Base-by-base conservation (phyloP, 1,284 basidiomycete species). In the Sporisorium scitamineum region DNA sequence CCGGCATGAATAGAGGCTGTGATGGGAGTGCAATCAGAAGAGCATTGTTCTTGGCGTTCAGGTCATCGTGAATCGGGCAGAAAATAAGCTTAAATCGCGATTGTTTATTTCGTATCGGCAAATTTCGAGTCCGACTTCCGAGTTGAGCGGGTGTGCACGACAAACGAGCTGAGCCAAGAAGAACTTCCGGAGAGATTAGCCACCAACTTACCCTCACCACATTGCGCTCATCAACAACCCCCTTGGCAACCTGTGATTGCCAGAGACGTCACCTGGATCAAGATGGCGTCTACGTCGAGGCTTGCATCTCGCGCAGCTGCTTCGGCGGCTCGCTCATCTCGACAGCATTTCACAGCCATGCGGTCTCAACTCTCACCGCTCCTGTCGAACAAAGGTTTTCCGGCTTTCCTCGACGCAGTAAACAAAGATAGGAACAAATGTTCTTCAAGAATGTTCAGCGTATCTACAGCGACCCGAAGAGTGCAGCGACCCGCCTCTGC, bases 121-220 rank as follows among this genome's bases (percentile, higher is more conserved):
- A 62, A 59, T 59, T 62, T 58, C 39, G 51, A 51, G 22, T 66
- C 69, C 63, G 69, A 60, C 26, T 66, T 71, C 63, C 69, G 68
- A 56, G 20, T 18, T 5, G 26, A n/a, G 45, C 61, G 61, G 60
- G 48, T 34, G 47, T 56, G 42, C 53, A 61, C 57, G 57, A 57
- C 54, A 39, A 69, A 47, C 18, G n/a, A n/a, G 68, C 61, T 62
- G 54, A 58, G 62, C 59, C 54, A 51, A 71, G 69, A 66, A 71
- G 69, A 65, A 31, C 42, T 48, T 56, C 47, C 34, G 4, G 7
- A 27, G 4, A 24, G 18, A 26, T 54, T 39, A 55, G 54, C 55
- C 34, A 41, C 45, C 32, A 39, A 9, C 10, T 10, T 9, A 48
- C 18, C 47, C 39, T 42, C 39, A 9, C 18, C 5, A 18, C 39